phyloP scores from a whole-genome alignment of 179 eudicot genomes.

The Beta lomatogona region DNA sequence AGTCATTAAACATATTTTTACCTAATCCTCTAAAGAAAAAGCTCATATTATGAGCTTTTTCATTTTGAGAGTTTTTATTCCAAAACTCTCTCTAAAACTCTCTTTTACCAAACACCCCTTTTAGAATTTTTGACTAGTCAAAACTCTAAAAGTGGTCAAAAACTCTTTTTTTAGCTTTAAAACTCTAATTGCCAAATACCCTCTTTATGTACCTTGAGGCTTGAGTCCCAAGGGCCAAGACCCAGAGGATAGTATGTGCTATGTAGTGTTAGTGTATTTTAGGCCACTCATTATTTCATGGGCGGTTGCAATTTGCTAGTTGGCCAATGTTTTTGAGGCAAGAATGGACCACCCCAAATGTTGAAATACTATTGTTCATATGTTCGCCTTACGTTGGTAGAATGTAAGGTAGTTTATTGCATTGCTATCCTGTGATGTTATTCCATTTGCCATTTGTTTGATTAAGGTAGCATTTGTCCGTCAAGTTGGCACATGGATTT shows the following conservation, averaged over 20 bases:
- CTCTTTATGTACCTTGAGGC: neutral
- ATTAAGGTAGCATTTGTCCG: neutral
- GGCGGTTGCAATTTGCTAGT: neutral
- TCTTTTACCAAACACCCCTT: too few species aligned
- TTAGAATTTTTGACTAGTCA: too few species aligned
- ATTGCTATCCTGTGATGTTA: neutral
- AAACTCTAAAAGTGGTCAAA: too few species aligned
- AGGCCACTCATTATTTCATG: constrained; percentile 7
- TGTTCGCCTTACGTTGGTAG: neutral
- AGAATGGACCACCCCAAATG: neutral
- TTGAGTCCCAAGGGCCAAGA: neutral
- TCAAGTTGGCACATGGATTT: neutral
- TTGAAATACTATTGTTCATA: neutral
- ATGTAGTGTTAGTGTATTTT: neutral
- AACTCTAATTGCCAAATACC: too few species aligned
- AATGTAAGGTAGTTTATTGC: neutral
- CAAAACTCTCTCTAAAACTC: too few species aligned
- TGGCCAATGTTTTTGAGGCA: neutral
- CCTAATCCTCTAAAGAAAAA: too few species aligned
- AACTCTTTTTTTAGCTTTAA: too few species aligned
- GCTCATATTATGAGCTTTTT: too few species aligned
- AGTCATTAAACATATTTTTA: too few species aligned
- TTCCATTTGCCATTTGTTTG: neutral
- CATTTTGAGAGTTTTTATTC: too few species aligned
- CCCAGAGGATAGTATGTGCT: neutral